These are phyloP conservation scores for Suillus subalutaceus DNA, from an alignment of 768 basidiomycete genomes.

Conservation along the genomic window DNA sequence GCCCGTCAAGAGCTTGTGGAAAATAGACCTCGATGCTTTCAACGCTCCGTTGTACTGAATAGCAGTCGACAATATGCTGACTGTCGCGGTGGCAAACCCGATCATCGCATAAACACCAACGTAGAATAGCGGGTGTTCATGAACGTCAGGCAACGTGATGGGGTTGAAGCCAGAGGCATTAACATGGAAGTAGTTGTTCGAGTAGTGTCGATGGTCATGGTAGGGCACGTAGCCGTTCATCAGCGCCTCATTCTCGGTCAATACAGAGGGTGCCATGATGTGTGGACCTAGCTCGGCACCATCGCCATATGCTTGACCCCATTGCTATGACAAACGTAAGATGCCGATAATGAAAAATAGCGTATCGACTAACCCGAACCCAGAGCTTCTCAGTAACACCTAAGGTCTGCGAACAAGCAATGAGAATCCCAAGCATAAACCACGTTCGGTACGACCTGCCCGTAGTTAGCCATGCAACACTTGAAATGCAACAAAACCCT, in stretches of 20 bases:
- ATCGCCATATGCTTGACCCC: conserved; percentile 30
- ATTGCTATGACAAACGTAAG: conserved; percentile 22
- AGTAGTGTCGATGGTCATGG: conserved; percentile 20
- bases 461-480: neutral
- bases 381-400: conserved; percentile 34
- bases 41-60: conserved; percentile 61
- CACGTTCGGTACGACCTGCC: conserved; percentile 37
- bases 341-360: neutral
- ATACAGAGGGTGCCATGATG: conserved; percentile 21
- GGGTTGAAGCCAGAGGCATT: conserved; percentile 20
- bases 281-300: conserved; percentile 7
- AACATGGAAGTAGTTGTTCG: conserved; percentile 22
- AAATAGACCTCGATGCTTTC: conserved; percentile 38
- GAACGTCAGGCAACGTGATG: conserved; percentile 46
- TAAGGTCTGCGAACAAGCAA: conserved; percentile 26
- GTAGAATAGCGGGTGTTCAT: conserved; percentile 70
- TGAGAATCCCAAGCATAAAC: conserved; percentile 23
- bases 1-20: conserved; percentile 58
- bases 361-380: conserved; percentile 24
- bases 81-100: conserved; percentile 50
- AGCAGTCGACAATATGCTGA: conserved; percentile 47
- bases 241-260: conserved; percentile 33
- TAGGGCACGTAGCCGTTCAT: conserved; percentile 28
- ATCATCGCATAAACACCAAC: conserved; percentile 68
- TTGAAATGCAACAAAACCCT: conserved; percentile 6